These are phyloP conservation scores for Ascochyta fabae DNA, from an alignment of 2,329 filamentous ascomycete species.

Conservation along the genomic window DNA sequence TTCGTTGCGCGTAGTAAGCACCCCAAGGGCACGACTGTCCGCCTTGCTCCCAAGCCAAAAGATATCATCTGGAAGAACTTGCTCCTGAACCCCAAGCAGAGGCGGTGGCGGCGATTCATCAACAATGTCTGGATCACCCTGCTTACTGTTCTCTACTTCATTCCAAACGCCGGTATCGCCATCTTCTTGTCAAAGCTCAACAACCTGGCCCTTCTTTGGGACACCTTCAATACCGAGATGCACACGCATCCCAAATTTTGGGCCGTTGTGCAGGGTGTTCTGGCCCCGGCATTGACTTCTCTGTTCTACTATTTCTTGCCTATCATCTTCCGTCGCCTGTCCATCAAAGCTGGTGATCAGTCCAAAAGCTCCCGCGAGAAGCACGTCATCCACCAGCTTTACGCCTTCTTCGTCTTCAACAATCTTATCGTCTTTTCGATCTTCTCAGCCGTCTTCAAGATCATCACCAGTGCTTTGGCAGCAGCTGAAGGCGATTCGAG, in stretches of 20 bases:
- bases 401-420: constrained; percentile 97
- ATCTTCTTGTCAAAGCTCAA: constrained; percentile 87
- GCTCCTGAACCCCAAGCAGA: constrained; percentile 69
- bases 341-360: constrained; percentile 81
- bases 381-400: constrained; percentile 89
- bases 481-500: constrained; percentile 61
- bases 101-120: constrained; percentile 74
- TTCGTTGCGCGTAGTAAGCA: constrained; percentile 81
- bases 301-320: constrained; percentile 86
- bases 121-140: constrained; percentile 85
- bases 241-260: constrained; percentile 69
- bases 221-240: constrained; percentile 72
- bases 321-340: constrained; percentile 86
- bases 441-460: constrained; percentile 82
- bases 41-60: constrained; percentile 81
- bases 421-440: constrained; percentile 93
- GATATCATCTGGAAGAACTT: constrained; percentile 98
- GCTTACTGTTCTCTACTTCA: constrained; percentile 85
- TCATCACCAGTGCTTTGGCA: constrained; percentile 52
- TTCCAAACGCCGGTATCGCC: constrained; percentile 91
- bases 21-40: constrained; percentile 77
- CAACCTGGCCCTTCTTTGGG: constrained; percentile 83
- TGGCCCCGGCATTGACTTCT: constrained; percentile 85
- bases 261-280: constrained; percentile 91
- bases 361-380: constrained; percentile 92